A percentile compares a stretch with the other conserved stretches of the same genome.
phyloP scores from a whole-genome alignment of 768 basidiomycete genomes.

The Rhodocollybia butyracea region DNA sequence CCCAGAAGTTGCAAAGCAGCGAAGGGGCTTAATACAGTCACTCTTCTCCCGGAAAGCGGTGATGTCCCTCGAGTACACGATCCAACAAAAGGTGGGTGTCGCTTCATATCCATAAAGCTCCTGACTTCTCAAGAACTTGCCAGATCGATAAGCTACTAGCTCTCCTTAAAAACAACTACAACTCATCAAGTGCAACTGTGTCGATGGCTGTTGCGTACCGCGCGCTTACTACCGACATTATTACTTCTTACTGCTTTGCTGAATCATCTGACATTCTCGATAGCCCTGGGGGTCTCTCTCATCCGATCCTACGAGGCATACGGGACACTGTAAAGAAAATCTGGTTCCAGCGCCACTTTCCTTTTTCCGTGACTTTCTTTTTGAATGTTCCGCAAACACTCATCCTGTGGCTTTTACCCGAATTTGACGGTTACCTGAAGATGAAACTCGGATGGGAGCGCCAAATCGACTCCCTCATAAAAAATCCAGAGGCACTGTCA shows the following conservation, averaged over 20 bases:
- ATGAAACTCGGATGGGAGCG: constrained; percentile 9
- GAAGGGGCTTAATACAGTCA: constrained; percentile 28
- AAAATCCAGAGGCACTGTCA: constrained; percentile 10
- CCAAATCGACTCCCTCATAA: constrained; percentile 15
- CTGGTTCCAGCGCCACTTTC: constrained; percentile 30
- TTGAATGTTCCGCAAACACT: constrained; percentile 13
- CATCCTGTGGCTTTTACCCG: constrained; percentile 3
- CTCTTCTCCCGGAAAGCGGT: constrained; percentile 38
- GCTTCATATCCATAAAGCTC: no score
- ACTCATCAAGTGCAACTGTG: constrained; percentile 17
- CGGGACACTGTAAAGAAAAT: constrained; percentile 25
- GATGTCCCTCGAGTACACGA: constrained; percentile 15
- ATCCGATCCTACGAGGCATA: constrained; percentile 30
- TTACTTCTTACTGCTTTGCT: constrained; percentile 39
- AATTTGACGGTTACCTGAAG: constrained; percentile 11
- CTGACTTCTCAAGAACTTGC: neutral
- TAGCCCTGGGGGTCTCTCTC: constrained; percentile 28
- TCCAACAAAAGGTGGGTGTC: neutral
- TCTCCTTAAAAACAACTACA: constrained; percentile 12
- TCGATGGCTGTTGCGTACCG: constrained; percentile 40
- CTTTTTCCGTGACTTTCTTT: constrained; percentile 20
- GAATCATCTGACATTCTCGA: constrained; percentile 28
- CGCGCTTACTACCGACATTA: constrained; percentile 39
- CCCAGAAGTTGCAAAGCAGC: constrained; percentile 28
- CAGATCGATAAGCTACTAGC: constrained; percentile 32